These are phyloP conservation scores for Geotrichum cucujoidarum DNA, from an alignment of 1,139 yeast genomes.

Conservation along the genomic window DNA sequence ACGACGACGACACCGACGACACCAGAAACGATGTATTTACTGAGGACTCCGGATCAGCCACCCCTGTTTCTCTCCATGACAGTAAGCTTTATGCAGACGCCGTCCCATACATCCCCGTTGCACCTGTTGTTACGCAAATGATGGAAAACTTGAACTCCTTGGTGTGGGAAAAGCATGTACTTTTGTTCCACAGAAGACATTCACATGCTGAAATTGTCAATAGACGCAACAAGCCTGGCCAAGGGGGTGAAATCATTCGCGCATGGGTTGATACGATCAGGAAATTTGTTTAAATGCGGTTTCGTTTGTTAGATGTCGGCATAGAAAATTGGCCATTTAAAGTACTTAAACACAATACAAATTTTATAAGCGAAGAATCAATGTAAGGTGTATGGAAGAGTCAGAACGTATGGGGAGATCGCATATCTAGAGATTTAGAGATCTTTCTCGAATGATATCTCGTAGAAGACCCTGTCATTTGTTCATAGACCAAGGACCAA, in stretches of 20 bases:
- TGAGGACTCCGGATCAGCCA: neutral
- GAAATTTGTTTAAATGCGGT: no score
- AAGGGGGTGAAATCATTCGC: conserved; percentile 31
- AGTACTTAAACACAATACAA: no score
- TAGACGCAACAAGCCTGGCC: conserved; percentile 31
- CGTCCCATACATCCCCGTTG: neutral
- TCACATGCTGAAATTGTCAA: conserved; percentile 35
- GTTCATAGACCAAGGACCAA: no score
- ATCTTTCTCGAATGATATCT: no score
- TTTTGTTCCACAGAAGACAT: conserved; percentile 24
- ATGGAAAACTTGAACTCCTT: conserved; percentile 27
- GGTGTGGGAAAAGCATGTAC: conserved; percentile 34
- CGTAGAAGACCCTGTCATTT: no score
- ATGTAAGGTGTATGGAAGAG: no score
- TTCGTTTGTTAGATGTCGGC: no score
- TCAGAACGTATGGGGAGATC: no score
- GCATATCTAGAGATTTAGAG: no score
- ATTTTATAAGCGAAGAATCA: no score
- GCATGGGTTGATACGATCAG: conserved; percentile 25
- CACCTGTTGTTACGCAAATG: conserved; percentile 11
- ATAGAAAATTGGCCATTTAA: no score
- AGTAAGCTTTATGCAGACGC: neutral
- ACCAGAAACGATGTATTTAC: neutral
- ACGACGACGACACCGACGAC: neutral
- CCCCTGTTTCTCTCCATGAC: conserved; percentile 13